Evolutionary conservation across 2,329 filamentous ascomycete species (phyloP).

Genomic region (Curvularia verruculosa): DNA sequence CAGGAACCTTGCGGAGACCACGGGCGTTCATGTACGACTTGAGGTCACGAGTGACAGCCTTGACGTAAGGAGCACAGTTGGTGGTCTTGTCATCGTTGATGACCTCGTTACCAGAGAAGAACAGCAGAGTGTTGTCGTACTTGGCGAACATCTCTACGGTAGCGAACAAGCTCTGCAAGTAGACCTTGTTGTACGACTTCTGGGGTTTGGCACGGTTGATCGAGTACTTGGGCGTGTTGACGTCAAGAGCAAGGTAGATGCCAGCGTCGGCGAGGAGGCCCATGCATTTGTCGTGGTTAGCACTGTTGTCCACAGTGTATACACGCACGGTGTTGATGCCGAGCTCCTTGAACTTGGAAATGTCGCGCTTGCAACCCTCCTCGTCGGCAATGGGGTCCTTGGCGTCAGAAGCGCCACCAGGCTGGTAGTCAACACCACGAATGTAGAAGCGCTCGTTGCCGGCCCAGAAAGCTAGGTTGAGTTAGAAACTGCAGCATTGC

Average conservation of each 20-base stretch:
- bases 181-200: constrained; percentile 82
- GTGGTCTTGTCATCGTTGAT: constrained; percentile 70
- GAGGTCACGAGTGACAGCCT: constrained; percentile 77
- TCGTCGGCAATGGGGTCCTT: constrained; percentile 78
- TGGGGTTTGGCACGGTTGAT: constrained; percentile 78
- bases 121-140: constrained; percentile 86
- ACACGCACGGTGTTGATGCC: constrained; percentile 91
- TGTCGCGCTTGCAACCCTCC: constrained; percentile 75
- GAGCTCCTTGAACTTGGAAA: constrained; percentile 80
- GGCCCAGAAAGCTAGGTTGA: constrained; percentile 62
- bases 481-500: constrained; percentile 25
- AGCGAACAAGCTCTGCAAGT: constrained; percentile 85
- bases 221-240: constrained; percentile 90
- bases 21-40: constrained; percentile 81
- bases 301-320: constrained; percentile 88
- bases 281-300: constrained; percentile 87
- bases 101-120: constrained; percentile 82
- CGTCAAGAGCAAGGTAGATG: constrained; percentile 90
- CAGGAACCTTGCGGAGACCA: constrained; percentile 70
- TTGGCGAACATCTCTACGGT: constrained; percentile 83
- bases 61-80: constrained; percentile 69
- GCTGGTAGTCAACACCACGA: constrained; percentile 70
- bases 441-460: constrained; percentile 66
- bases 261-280: constrained; percentile 76
- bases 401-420: constrained; percentile 66